Base-by-base conservation (phyloP, 1,139 yeast species). In the Lodderomyces jiufengensis region DNA sequence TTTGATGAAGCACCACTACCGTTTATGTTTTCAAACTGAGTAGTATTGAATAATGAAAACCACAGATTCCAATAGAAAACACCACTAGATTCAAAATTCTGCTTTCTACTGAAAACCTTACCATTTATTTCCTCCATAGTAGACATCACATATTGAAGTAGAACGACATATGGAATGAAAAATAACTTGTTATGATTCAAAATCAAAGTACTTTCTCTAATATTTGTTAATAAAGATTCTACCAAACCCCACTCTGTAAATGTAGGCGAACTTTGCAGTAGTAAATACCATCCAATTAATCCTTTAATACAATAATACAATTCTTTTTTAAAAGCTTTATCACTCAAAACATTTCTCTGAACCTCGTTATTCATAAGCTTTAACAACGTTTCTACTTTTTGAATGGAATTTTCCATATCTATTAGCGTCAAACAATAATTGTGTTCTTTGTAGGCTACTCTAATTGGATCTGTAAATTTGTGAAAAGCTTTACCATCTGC, bases 211-310 rank as follows among this genome's bases (percentile, higher is more conserved):
- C 33, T 30, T 35, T 26, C 38, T 12, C 31, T 42, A 10, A 20
- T 28, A 36, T n/a, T 26, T 13, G 15, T 24, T 11, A 25, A 30
- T 14, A 34, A 13, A 10, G 27, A n/a, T 5, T 42, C 41, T 4
- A 48, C 41, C 24, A 40, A 37, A 15, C 37, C 47, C 53, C 52
- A 53, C 27, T 44, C 42, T 29, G 34, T 33, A 4, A 46, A 50
- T 3, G 49, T 31, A 10, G 67, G 57, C 3, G 45, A 38, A 27
- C 56, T 58, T 38, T 67, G 72, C 3, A 55, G 18, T 9, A 61
- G 55, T 23, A 69, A 47, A 22, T 45, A 39, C 74, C 74, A 69
- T 32, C 52, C 50, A 4, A 62, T 45, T 6, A 67, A 32, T 0
- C 50, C 51, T 23, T 51, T 47, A 2, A 65, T 28, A 3, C 60